A percentile compares a stretch with the other conserved stretches of the same genome.
These are phyloP conservation scores for Aspergillus unguis DNA, from an alignment of 2,329 filamentous ascomycete species.

Conservation along the genomic window DNA sequence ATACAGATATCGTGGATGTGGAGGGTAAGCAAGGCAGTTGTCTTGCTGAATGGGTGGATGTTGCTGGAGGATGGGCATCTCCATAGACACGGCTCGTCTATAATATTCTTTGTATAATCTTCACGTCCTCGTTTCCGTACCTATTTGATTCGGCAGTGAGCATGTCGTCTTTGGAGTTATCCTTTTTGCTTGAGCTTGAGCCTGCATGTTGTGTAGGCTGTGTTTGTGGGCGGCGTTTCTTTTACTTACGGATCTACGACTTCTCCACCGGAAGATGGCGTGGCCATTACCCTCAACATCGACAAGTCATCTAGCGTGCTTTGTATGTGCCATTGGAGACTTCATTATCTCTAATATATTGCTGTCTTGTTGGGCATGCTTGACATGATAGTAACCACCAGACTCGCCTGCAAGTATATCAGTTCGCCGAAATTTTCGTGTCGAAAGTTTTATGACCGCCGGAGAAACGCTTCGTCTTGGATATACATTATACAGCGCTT, in stretches of 20 bases:
- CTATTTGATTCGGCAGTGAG: slow-evolving; percentile 31
- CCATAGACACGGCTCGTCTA: slow-evolving; percentile 39
- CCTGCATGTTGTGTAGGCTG: slow-evolving; percentile 32
- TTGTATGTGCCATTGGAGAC: slow-evolving; percentile 31
- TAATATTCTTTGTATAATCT: slow-evolving; percentile 31
- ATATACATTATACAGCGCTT: no score
- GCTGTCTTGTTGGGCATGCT: background rate
- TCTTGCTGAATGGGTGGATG: slow-evolving; percentile 92
- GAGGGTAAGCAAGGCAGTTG: slow-evolving; percentile 97
- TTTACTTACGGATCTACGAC: slow-evolving; percentile 32
- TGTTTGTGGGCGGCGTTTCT: slow-evolving; percentile 36
- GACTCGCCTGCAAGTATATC: no score
- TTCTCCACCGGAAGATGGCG: slow-evolving; percentile 33
- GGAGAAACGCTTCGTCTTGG: no score
- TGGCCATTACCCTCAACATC: slow-evolving; percentile 35
- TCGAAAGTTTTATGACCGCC: no score
- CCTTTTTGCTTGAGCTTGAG: slow-evolving; percentile 25
- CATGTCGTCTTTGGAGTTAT: slow-evolving; percentile 33
- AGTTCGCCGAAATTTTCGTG: no score
- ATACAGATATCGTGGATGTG: slow-evolving; percentile 95
- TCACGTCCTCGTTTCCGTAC: slow-evolving; percentile 27
- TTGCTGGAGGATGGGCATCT: slow-evolving; percentile 86
- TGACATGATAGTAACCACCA: background rate
- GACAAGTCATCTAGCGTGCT: slow-evolving; percentile 38
- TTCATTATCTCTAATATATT: slow-evolving; percentile 11